Base-by-base conservation (phyloP, 306 rosid species). In the Corylus heterophylla region DNA sequence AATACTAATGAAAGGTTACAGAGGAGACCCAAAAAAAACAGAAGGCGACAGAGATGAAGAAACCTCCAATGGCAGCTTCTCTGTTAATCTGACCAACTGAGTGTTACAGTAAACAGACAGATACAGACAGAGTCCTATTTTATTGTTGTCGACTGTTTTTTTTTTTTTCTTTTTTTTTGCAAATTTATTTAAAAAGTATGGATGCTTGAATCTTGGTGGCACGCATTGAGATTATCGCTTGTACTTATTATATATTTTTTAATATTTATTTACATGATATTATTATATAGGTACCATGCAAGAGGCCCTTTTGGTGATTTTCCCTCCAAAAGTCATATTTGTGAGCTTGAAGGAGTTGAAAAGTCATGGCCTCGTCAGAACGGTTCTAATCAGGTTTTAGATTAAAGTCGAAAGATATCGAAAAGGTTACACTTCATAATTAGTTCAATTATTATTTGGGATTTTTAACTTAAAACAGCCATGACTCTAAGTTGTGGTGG, bases 281-380 rank as follows among this genome's bases (percentile, higher is more conserved):
- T 5, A 12, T 22, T 39, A 12, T 48, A 27, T 27, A 71, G 1
- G 20, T 12, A 18, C 42, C 39, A 49, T 71, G 59, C 37, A 71
- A 70, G 14, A 47, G 27, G 16, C 11, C 39, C 8, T 37, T 45
- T 59, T 10, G 44, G 29, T 54, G 73, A 74, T 75, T 81, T 61
- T 76, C 75, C 83, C 78, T 45, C 78, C 71, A 76, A 83, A 73
- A 85, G 78, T 59, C 78, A 61, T 73, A 54, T 77, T 52, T 66
- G 8, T 14, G 55, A 63, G 78, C 67, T 83, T 73, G 56, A 81
- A 51, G 22, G 76, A 74, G 72, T 42, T 54, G 84, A 45, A 84
- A 77, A 77, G 87, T 74, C 87, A 20, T 45, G 62, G 59, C 85
- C 74, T 45, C 64, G 75, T 83, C 44, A 16, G 64, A 56, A 76